Base-by-base conservation (phyloP, 1,284 basidiomycete genomes). In the Exobasidium cylindrosporum region DNA sequence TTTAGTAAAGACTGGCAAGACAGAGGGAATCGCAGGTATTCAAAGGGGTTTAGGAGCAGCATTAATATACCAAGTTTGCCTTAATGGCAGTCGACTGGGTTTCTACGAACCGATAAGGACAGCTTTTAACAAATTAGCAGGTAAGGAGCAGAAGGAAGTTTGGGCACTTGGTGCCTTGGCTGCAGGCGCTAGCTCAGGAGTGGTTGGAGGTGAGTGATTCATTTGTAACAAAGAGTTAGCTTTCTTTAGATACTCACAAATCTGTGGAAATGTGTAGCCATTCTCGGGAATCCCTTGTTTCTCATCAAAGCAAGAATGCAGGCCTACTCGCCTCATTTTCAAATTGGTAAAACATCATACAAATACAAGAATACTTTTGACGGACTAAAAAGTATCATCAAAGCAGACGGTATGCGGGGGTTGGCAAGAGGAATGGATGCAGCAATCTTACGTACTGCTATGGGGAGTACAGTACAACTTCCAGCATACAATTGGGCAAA, bases 251-350 rank as follows among this genome's bases (percentile, higher is more conserved):
- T 26, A 11, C 40, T 40, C 13, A 14, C 13, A 35, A 17, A 3
- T 26, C 57, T 43, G 4, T 65, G 91, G 35, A 7, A 40, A 10
- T 40, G 7, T 40, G 7, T 17, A 40, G 93, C 93, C 0, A 86
- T 88, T 43, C 82, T 96, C 35, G 95, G 95, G 54, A 97, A 95
- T 74, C 95, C 96, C 0, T 83, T 98, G 17, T 98, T 96, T 83
- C 83, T 98, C 56, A 87, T 98, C 79, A 98, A 98, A 83, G 95
- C 95, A 5, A 87, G 95, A 52, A 95, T 97, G 88, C 95, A 98
- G 84, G 89, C 89, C 26, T 70, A 84, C 74, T 54, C 62, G 52
- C 55, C 92, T 0, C 91, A 93, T 21, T 86, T 87, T 32, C 84
- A 96, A n/a, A 94, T 95, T 14, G 91, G 97, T 63, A 94, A 93